Percentiles rank a stretch among this genome's conserved stretches.
Evolutionary conservation across 352 stramenopile genomes (phyloP).

Genomic region (Plasmopara viticola): DNA sequence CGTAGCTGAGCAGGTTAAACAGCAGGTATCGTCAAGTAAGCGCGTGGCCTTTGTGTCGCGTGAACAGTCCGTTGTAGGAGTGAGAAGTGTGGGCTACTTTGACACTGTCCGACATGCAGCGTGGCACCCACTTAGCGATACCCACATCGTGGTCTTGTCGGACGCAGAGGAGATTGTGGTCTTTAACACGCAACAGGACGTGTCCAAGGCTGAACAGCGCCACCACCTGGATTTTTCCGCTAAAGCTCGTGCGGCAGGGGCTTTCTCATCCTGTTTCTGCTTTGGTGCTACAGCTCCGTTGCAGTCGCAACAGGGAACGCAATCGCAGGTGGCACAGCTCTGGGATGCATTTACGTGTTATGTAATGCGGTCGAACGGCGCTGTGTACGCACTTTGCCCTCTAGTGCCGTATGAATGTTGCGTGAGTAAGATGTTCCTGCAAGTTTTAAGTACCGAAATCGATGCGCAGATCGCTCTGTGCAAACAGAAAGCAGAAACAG

Average conservation of each 20-base stretch:
- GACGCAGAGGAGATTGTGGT: conserved; percentile 69
- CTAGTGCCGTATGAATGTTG: conserved; percentile 59
- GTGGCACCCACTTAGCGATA: conserved; percentile 72
- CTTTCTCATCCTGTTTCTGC: conserved; percentile 42
- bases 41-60: conserved; percentile 44
- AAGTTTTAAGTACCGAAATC: conserved; percentile 54
- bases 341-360: conserved; percentile 80
- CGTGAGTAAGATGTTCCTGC: conserved; percentile 34
- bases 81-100: conserved; percentile 57
- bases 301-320: conserved; percentile 17
- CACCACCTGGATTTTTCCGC: conserved; percentile 47
- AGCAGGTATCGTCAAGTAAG: conserved; percentile 12
- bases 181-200: conserved; percentile 59
- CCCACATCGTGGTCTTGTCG: conserved; percentile 64
- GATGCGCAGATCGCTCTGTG: conserved; percentile 48
- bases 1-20: conserved; percentile 30
- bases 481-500: conserved; percentile 34
- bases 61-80: conserved; percentile 41
- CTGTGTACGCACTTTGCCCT: conserved; percentile 63
- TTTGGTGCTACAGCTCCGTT: conserved; percentile 39
- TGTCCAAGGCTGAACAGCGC: conserved; percentile 64
- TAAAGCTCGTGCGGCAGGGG: conserved; percentile 23
- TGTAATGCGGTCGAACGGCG: conserved; percentile 60
- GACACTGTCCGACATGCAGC: conserved; percentile 41
- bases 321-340: conserved; percentile 17